Percentiles rank a stretch among this genome's conserved stretches.
These are phyloP conservation scores for Drechmeria coniospora DNA, from an alignment of 2,329 filamentous ascomycete species.

Conservation along the genomic window DNA sequence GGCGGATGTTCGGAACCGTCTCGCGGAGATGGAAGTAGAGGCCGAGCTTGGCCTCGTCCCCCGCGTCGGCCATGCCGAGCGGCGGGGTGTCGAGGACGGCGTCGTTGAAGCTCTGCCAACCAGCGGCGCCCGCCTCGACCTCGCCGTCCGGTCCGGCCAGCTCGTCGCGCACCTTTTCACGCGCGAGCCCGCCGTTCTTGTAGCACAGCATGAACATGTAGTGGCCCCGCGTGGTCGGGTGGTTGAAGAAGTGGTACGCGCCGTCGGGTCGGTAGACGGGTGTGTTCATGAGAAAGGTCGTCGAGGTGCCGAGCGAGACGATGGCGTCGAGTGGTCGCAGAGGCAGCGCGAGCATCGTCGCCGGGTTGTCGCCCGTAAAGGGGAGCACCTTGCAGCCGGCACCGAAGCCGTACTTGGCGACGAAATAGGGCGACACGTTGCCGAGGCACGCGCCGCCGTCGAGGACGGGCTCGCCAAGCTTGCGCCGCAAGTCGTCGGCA, in stretches of 20 bases:
- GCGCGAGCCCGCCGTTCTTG: conserved; percentile 90
- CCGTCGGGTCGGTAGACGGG: conserved; percentile 80
- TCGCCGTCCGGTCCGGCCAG: conserved; percentile 33
- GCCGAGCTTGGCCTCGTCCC: conserved; percentile 61
- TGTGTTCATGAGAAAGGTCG: conserved; percentile 95
- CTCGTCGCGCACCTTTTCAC: conserved; percentile 74
- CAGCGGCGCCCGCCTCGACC: conserved; percentile 25
- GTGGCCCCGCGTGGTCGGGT: conserved; percentile 74
- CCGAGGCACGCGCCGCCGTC: conserved; percentile 75
- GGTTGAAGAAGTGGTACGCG: conserved; percentile 95
- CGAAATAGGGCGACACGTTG: conserved; percentile 62
- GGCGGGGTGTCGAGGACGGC: conserved; percentile 52
- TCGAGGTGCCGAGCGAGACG: conserved; percentile 85
- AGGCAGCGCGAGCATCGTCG: conserved; percentile 83
- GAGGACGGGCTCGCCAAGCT: conserved; percentile 64
- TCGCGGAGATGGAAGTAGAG: conserved; percentile 94
- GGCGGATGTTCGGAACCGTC: conserved; percentile 80
- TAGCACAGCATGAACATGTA: conserved; percentile 99
- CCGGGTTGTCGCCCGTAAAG: conserved; percentile 91
- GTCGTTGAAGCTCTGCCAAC: conserved; percentile 72
- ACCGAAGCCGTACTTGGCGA: conserved; percentile 61
- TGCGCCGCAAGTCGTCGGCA: conserved; percentile 48
- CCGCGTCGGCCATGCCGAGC: conserved; percentile 41
- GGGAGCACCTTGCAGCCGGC: conserved; percentile 61
- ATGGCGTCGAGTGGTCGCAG: conserved; percentile 81